A percentile compares a stretch with the other conserved stretches of the same genome.
Evolutionary conservation across 495 filamentous ascomycete species (phyloP).

Genomic region (Cladorrhinum samala): DNA sequence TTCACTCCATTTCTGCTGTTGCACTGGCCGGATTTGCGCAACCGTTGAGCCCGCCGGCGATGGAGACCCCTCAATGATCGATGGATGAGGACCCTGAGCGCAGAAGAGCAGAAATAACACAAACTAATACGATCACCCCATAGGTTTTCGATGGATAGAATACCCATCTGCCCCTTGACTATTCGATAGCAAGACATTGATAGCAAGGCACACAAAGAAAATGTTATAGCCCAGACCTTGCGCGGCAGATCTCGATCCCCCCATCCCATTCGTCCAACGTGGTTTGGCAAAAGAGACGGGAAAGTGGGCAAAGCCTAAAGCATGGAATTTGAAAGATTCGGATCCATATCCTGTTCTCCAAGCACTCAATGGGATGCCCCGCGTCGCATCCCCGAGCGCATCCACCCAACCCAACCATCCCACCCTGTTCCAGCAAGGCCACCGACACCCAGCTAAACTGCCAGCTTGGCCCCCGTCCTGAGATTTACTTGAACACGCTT

Average conservation of each 20-base stretch:
- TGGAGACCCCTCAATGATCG: no score
- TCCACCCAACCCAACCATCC: constrained; percentile 9
- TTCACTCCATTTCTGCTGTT: no score
- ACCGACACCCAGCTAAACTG: neutral
- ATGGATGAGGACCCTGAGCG: no score
- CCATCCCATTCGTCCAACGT: neutral
- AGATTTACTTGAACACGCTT: constrained; percentile 1
- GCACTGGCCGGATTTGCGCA: neutral
- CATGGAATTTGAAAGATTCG: constrained; percentile 26
- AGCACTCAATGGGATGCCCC: constrained; percentile 3
- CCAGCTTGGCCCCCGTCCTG: neutral
- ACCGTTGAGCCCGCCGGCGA: neutral
- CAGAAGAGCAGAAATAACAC: no score
- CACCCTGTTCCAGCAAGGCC: constrained; percentile 1
- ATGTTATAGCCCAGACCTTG: no score
- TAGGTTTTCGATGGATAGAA: no score
- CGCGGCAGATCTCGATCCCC: neutral
- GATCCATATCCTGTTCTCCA: constrained; percentile 22
- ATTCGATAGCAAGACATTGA: no score
- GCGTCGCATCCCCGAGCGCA: constrained; percentile 15
- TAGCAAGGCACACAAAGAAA: no score
- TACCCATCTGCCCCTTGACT: no score
- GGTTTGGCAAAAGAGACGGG: constrained; percentile 10
- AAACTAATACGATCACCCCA: no score
- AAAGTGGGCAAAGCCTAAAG: constrained; percentile 24